Conservation (phyloP, 2,329 filamentous ascomycete genomes). For the Harringtonia aguacate region DNA sequence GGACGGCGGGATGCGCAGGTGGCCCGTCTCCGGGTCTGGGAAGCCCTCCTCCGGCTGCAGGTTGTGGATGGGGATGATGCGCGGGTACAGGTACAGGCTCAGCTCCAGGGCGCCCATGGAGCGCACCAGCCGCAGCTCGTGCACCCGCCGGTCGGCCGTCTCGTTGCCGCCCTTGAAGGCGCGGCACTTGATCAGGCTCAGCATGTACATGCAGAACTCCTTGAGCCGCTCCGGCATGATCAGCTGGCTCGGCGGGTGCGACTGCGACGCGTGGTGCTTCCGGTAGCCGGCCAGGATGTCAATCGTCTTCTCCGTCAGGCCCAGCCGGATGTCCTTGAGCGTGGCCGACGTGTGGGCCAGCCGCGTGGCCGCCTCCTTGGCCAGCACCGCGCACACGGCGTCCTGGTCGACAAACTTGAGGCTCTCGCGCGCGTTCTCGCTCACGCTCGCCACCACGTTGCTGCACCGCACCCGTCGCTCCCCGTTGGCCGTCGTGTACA, state of each 20-base stretch:
- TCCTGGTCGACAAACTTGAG: constrained; percentile 97
- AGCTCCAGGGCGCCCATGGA: constrained; percentile 80
- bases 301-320: constrained; percentile 81
- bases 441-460: constrained; percentile 88
- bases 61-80: constrained; percentile 86
- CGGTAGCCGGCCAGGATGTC: constrained; percentile 87
- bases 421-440: constrained; percentile 68
- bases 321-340: constrained; percentile 76
- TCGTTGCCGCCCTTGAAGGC: constrained; percentile 91
- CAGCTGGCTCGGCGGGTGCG: constrained; percentile 81
- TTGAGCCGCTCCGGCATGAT: constrained; percentile 94
- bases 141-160: constrained; percentile 78
- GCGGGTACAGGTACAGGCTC: constrained; percentile 86
- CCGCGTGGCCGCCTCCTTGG: constrained; percentile 88
- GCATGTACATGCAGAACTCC: constrained; percentile 93
- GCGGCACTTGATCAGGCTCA: constrained; percentile 78
- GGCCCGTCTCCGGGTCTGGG: constrained; percentile 73
- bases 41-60: constrained; percentile 83
- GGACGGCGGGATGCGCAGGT: constrained; percentile 71
- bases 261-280: constrained; percentile 75
- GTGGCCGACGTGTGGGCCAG: constrained; percentile 57
- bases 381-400: constrained; percentile 76
- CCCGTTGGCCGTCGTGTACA: constrained; percentile 87
- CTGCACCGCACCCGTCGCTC: constrained; percentile 85
- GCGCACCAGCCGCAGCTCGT: constrained; percentile 84